Conservation (phyloP, 129 eudicot genomes). For the Chrysanthemum lavandulifolium region DNA sequence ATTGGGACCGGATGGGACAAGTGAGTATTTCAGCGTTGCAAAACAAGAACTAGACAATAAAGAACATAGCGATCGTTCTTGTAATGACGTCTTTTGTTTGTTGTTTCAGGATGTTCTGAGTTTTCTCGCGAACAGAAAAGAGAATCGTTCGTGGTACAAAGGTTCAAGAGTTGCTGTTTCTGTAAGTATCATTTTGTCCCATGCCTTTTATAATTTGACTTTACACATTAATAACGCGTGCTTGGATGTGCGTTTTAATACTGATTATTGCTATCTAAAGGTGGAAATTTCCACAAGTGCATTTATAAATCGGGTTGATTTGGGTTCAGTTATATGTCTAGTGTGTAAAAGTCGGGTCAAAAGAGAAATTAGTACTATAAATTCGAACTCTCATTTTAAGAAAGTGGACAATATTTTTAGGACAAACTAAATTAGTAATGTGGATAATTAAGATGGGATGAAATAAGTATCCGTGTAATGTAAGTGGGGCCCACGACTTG, state of each 20-base stretch:
- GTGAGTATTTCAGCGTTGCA: conserved; percentile 31
- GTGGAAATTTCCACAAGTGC: too few species aligned
- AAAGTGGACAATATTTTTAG: too few species aligned
- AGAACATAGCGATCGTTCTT: neutral
- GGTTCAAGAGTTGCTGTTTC: conserved; percentile 75
- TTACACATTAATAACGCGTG: neutral
- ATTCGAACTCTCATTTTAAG: too few species aligned
- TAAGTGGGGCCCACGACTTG: neutral
- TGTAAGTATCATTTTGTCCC: conserved; percentile 44
- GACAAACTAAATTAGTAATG: too few species aligned
- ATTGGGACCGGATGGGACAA: conserved; percentile 89
- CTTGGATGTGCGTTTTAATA: neutral
- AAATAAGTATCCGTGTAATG: neutral
- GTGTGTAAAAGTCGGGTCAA: too few species aligned
- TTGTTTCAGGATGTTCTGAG: conserved; percentile 69
- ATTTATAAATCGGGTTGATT: too few species aligned
- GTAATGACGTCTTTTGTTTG: neutral
- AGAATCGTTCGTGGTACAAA: conserved; percentile 81
- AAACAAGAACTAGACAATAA: neutral
- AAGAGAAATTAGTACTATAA: too few species aligned
- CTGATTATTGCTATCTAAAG: too few species aligned
- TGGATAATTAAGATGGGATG: too few species aligned
- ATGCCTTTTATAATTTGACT: neutral
- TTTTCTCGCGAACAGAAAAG: conserved; percentile 78
- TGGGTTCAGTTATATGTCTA: too few species aligned